Evolutionary conservation across 1,284 basidiomycete species (phyloP).

Genomic region (Trametes pubescens): DNA sequence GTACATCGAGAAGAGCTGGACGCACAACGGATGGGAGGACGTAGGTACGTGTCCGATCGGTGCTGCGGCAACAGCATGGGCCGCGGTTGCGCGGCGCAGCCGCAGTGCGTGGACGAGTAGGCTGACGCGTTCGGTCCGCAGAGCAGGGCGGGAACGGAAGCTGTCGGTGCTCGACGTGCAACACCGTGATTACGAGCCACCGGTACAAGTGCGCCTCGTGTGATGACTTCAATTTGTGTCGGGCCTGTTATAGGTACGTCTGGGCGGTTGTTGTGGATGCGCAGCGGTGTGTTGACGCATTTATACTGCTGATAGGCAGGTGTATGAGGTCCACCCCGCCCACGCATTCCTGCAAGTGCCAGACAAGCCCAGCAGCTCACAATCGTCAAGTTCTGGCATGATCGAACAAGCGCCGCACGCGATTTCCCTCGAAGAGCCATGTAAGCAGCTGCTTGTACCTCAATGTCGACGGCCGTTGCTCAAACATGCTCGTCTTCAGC

Average conservation of each 20-base stretch:
- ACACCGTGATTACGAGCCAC: constrained; percentile 62
- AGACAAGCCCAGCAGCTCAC: constrained; percentile 58
- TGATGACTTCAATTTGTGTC: constrained; percentile 80
- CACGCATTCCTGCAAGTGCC: constrained; percentile 85
- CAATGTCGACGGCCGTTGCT: not conserved
- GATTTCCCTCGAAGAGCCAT: constrained; percentile 58
- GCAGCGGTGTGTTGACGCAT: constrained; percentile 8
- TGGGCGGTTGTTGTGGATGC: not conserved
- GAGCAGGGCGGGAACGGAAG: constrained; percentile 74
- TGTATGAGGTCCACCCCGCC: constrained; percentile 88
- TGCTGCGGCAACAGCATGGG: constrained; percentile 1
- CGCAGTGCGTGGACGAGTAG: constrained; percentile 5
- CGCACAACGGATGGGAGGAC: constrained; percentile 81
- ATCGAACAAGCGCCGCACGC: constrained; percentile 46
- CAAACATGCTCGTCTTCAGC: constrained; percentile 5
- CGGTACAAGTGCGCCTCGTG: constrained; percentile 89
- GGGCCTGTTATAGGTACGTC: constrained; percentile 77
- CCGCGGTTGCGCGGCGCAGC: constrained; percentile 3
- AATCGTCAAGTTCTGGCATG: constrained; percentile 40
- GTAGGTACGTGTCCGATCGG: constrained; percentile 66
- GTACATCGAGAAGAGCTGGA: constrained; percentile 87
- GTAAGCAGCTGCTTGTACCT: constrained; percentile 51
- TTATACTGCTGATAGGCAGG: constrained; percentile 56
- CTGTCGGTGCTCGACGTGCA: constrained; percentile 82
- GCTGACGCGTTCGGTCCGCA: constrained; percentile 38